A percentile compares a stretch with the other conserved stretches of the same genome.
phyloP scores from a whole-genome alignment of 2,329 filamentous ascomycete genomes.

The Graphiopsis chlorocephala region DNA sequence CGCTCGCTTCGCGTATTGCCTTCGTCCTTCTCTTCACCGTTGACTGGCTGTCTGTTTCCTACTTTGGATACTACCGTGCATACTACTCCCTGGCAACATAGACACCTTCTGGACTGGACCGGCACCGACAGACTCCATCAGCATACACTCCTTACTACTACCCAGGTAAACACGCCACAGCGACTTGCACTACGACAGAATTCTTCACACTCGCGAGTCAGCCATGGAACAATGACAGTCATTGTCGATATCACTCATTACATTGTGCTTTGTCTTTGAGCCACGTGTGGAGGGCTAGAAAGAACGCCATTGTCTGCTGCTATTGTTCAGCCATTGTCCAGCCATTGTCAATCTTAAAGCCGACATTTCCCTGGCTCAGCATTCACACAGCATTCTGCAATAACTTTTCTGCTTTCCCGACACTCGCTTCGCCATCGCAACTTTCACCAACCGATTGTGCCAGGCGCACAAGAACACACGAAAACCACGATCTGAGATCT shows the following conservation, averaged over 20 bases:
- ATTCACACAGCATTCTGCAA: not conserved
- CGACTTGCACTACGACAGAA: not conserved
- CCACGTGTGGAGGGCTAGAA: not conserved
- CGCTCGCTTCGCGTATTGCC: not conserved
- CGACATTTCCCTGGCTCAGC: not conserved
- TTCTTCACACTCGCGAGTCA: conserved; percentile 3
- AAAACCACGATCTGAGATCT: not conserved
- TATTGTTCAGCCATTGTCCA: not conserved
- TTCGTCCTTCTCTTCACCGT: not conserved
- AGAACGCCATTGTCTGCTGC: conserved; percentile 6
- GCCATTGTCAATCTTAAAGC: not conserved
- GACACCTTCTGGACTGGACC: not conserved
- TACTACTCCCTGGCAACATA: not conserved
- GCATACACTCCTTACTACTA: not conserved
- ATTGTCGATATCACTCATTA: conserved; percentile 2
- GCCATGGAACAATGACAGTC: conserved; percentile 7
- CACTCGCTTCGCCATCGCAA: not conserved
- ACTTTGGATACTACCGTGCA: not conserved
- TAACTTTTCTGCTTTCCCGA: not conserved
- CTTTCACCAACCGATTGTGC: conserved; percentile 6
- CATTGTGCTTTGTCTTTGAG: conserved; percentile 9
- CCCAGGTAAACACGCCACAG: not conserved
- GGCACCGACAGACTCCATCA: not conserved
- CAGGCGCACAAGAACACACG: conserved; percentile 4
- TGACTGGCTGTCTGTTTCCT: not conserved